A percentile compares a stretch with the other conserved stretches of the same genome.
Conservation (phyloP, 1,284 basidiomycete genomes). For the Ganoderma leucocontextum region DNA sequence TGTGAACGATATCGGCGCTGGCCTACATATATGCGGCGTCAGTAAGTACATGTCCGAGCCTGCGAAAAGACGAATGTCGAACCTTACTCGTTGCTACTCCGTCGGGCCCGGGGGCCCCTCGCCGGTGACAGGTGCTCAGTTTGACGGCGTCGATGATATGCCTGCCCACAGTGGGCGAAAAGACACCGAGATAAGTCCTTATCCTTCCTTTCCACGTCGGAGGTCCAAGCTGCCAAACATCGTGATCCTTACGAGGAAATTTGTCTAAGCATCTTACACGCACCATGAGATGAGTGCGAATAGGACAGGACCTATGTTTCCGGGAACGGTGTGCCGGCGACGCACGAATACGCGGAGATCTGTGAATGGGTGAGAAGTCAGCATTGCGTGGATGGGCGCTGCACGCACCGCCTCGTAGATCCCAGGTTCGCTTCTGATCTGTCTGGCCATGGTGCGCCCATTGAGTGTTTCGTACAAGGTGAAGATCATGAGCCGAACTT, state of each 20-base stretch:
- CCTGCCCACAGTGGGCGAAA: not conserved
- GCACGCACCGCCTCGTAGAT: not conserved
- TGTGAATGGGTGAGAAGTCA: not conserved
- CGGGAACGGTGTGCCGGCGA: too few species aligned
- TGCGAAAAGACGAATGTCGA: not conserved
- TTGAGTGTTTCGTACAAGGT: not conserved
- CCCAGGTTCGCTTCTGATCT: not conserved
- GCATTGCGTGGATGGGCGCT: not conserved
- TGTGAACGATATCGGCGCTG: not conserved
- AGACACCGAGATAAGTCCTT: not conserved
- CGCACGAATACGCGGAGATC: not conserved
- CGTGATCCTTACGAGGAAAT: not conserved
- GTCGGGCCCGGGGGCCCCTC: not conserved
- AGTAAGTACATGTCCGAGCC: not conserved
- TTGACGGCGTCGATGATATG: not conserved
- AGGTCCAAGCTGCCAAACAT: not conserved
- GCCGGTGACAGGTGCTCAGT: not conserved
- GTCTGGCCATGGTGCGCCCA: too few species aligned
- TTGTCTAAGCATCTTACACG: not conserved
- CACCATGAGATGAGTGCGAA: not conserved
- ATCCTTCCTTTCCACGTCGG: not conserved
- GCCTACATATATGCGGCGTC: not conserved
- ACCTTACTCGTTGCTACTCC: not conserved
- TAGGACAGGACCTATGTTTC: not conserved
- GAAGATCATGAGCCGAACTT: not conserved